Evolutionary conservation across 805 yeast species (phyloP), one percentile per base, ranked within the genome.

Genomic region (Suhomyces faveliae): DNA sequence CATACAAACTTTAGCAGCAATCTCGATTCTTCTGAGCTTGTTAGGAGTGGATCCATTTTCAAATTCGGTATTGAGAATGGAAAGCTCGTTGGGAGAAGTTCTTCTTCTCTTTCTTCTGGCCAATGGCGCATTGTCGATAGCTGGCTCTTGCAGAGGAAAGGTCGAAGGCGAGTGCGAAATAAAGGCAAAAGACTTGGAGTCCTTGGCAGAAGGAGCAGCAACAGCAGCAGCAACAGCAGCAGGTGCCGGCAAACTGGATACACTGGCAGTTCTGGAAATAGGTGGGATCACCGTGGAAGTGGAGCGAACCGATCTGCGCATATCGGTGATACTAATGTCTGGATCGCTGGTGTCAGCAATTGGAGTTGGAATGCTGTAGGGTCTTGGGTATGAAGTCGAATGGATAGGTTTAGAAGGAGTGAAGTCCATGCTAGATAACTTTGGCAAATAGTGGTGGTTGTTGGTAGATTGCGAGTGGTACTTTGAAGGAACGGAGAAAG

Each of bases 41-140:
- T 86, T 85, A 40, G 99, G 99, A 43, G 96, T 89, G 39, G 83
- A 74, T 50, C 96, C 90, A 42, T 71, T 62, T 43, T 77, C 77
- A 60, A 92, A 94, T 70, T 90, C 96, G 30, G 76, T 68, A 66
- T 90, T 94, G 50, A 94, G 77, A 45, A 94, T 82, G 21, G 85
- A 76, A 54, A 92, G 77, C 67, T 94, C 98, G 48, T 80, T 79
- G 2, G 96, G 94, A 1, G 96, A 84, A 1, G 99, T 94, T 73
- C 98, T 85, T 71, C 99, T 83, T 70, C 99, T 81, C 65, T 92
- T 92, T 48, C 97, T 83, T 58, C 98, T 84, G 1, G 96, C 97
- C 49, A 91, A 73, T 42, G 90, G 90, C n/a, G 89, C 89, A 62
- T 91, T 89, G 67, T 90, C 97, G 48, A 89, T 89, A 47, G 76